Conservation (phyloP, 768 basidiomycete species). For the Suillus occidentalis region DNA sequence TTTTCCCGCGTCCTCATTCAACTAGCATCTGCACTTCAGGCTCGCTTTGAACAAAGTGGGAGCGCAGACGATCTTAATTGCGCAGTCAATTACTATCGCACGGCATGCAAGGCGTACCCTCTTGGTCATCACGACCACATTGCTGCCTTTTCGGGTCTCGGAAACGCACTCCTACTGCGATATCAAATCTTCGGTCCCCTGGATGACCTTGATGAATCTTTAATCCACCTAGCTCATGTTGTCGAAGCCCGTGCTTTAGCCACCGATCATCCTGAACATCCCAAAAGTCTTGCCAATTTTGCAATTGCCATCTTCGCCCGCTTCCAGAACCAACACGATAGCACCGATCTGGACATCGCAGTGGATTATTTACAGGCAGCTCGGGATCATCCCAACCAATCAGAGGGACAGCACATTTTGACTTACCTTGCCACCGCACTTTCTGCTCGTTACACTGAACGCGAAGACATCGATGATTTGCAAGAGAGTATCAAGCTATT, state of each 20-base stretch:
- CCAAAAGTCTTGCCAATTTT: conserved; percentile 13
- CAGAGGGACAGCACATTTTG: conserved; percentile 8
- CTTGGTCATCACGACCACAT: conserved; percentile 12
- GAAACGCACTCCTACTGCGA: conserved; percentile 16
- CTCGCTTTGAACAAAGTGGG: conserved; percentile 13
- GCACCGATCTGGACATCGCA: conserved; percentile 18
- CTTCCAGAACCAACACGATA: conserved; percentile 13
- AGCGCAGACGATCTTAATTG: conserved; percentile 23
- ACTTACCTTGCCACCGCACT: conserved; percentile 15
- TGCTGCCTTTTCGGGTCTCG: conserved; percentile 15
- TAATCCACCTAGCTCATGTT: conserved; percentile 21
- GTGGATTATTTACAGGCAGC: conserved; percentile 15
- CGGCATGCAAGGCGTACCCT: conserved; percentile 14
- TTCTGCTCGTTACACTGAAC: conserved; percentile 10
- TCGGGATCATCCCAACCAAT: conserved; percentile 10
- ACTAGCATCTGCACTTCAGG: conserved; percentile 20
- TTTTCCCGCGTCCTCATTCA: conserved; percentile 11
- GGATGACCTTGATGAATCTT: conserved; percentile 23
- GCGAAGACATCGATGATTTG: conserved; percentile 13
- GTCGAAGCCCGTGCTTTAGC: conserved; percentile 15
- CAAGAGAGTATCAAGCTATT: conserved; percentile 17
- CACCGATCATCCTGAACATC: conserved; percentile 9
- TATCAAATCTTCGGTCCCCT: conserved; percentile 10
- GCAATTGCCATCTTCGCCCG: conserved; percentile 15
- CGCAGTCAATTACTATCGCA: conserved; percentile 18